Base-by-base conservation (phyloP, 345 rosid genomes). In the Populus pruinosa region DNA sequence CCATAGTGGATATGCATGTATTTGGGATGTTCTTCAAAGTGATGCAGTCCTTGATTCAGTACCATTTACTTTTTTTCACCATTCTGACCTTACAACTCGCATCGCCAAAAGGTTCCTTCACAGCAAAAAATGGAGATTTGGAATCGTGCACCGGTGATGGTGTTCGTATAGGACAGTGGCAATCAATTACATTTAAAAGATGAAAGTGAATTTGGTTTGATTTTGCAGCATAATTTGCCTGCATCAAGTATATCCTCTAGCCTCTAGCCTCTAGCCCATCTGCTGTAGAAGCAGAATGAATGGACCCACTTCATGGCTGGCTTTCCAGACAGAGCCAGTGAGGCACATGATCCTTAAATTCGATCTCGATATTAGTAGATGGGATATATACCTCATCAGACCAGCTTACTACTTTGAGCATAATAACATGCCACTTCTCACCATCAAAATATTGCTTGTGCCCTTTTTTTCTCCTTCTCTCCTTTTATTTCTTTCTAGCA, bases 261-360 rank as follows among this genome's bases (percentile, higher is more conserved):
- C 6, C 25, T 25, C 25, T 25, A 38, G 41, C 8, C 41, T 38
- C 41, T 43, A 33, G 61, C 6, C 25, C 41, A 27, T 74, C 69
- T 74, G 1, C 38, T 20, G 39, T 43, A 23, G 21, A 36, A 33
- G 49, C 38, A 31, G 36, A 33, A 33, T 4, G n/a, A 56, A 31
- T 62, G 70, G 67, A 29, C 18, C 67, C 71, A 62, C 36, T 29
- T 72, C 47, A 39, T 39, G 12, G 66, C 47, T 16, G 62, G 73
- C 67, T 55, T 27, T 53, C 61, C 64, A 14, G 73, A 73, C 73
- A 39, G 33, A 4, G 43, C 31, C 71, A 64, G 20, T 14, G 13
- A 43, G 56, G 76, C 77, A 79, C 63, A 67, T 79, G 82, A 25
- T 61, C 44, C 2, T 56, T 43, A 39, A 72, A n/a, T 39, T n/a